These are phyloP conservation scores for Malbranchea cinnamomea DNA, from an alignment of 2,329 filamentous ascomycete genomes.

Conservation along the genomic window DNA sequence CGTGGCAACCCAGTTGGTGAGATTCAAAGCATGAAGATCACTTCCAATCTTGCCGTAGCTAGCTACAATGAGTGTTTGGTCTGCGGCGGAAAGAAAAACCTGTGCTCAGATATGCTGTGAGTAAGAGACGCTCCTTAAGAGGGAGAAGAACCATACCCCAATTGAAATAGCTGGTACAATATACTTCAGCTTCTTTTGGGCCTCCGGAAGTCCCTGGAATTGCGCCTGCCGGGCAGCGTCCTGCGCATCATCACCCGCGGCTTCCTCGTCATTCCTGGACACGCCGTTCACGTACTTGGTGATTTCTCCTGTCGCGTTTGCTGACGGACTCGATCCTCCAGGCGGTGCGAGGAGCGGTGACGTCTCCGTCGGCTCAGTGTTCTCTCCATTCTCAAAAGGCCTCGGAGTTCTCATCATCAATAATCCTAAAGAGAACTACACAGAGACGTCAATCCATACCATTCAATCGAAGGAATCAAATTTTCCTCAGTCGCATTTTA, in stretches of 20 bases:
- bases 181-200: conserved; percentile 37
- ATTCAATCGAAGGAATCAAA: too few species aligned
- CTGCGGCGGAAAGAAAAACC: conserved; percentile 58
- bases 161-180: conserved; percentile 48
- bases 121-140: neutral
- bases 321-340: too few species aligned
- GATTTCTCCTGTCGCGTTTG: neutral
- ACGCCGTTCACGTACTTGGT: conserved; percentile 7
- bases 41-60: conserved; percentile 65
- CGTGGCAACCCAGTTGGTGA: conserved; percentile 61
- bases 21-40: conserved; percentile 58
- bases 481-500: too few species aligned
- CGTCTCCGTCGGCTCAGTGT: conserved; percentile 22
- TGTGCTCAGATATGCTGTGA: conserved; percentile 18
- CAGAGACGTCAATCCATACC: too few species aligned
- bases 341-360: conserved; percentile 32
- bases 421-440: too few species aligned
- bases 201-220: conserved; percentile 33
- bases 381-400: conserved; percentile 2
- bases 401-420: conserved; percentile 5
- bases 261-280: conserved; percentile 9
- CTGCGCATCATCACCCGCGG: conserved; percentile 19
- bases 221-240: conserved; percentile 18
- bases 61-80: conserved; percentile 65
- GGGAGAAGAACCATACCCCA: conserved; percentile 33